Evolutionary conservation across 2,329 filamentous ascomycete species (phyloP), one percentile per base, ranked within the genome.

Genomic region (Trichophyton benhamiae): DNA sequence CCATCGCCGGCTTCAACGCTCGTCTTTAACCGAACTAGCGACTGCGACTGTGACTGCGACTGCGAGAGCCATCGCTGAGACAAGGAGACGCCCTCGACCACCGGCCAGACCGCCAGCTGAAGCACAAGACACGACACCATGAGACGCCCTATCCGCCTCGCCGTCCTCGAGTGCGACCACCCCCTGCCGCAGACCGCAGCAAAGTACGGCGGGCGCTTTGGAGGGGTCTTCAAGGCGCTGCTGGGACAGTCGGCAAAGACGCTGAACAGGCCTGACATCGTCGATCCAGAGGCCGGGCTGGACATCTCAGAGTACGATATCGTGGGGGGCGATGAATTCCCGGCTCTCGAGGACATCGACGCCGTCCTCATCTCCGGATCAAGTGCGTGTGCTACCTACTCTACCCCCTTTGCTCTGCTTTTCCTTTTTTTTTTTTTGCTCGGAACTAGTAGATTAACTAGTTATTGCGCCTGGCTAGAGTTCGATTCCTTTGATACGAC

Each of bases 111-210:
- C 13, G 8, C 27, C 25, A 55, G 7, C 22, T n/a, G 30, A 55
- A 36, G 52, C n/a, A 55, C 27, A 15, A n/a, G 52, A 5, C 52
- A 33, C 6, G 48, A 38, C 8, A 13, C 8, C 22, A 76, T 76
- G 73, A 68, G 64, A 49, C 62, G 68, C 15, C 82, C 83, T 33
- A 76, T 92, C 66, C 87, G 88, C 61, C 87, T 96, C 74, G 91
- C 91, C 55, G 82, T 97, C 67, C 85, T 97, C 67, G 89, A 96
- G 79, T 87, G 88, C 78, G 92, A 96, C 75, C 88, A 83, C 1
- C 90, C 90, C 0, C 79, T 87, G 58, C 81, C 84, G 1, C 74
- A 81, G 49, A 83, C 87, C 42, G 77, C 82, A 60, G 80, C 80
- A 61, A 83, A 83, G 68, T 91, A 87, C 74, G 83, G 84, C 74